Evolutionary conservation across 2,329 filamentous ascomycete genomes (phyloP), one percentile per base, ranked within the genome.

Genomic region (Pseudogymnoascus pannorum): DNA sequence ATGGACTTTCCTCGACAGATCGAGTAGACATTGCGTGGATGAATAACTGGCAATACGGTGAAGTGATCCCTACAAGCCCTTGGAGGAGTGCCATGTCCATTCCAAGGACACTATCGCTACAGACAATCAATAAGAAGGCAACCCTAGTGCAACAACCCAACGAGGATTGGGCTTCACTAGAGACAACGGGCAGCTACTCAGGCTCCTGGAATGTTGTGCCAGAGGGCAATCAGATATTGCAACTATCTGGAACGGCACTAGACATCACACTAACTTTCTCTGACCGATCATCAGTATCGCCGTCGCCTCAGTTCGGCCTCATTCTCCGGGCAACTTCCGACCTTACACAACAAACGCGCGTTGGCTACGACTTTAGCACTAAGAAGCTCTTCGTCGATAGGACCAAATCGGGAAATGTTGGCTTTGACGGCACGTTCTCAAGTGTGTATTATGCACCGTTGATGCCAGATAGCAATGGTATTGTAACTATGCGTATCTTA

Each of bases 1-100:
- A 36, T 36, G 51, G 51, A 6, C 51, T 36, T 31, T 75, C 76
- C 33, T 68, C 84, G 61, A 78, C 74, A n/a, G n/a, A n/a, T n/a
- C n/a, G n/a, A n/a, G n/a, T n/a, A n/a, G n/a, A n/a, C n/a, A n/a
- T n/a, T n/a, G n/a, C n/a, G n/a, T n/a, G n/a, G n/a, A n/a, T n/a
- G n/a, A n/a, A n/a, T n/a, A n/a, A n/a, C n/a, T n/a, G n/a, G n/a
- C n/a, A n/a, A n/a, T n/a, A n/a, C n/a, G n/a, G n/a, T n/a, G n/a
- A n/a, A n/a, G n/a, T n/a, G n/a, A n/a, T n/a, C n/a, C n/a, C n/a
- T n/a, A n/a, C n/a, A n/a, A n/a, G n/a, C n/a, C n/a, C n/a, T n/a
- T n/a, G n/a, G n/a, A n/a, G n/a, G n/a, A n/a, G n/a, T n/a, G n/a
- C n/a, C n/a, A n/a, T n/a, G n/a, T n/a, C n/a, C n/a, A n/a, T n/a